Evolutionary conservation across 306 rosid genomes (phyloP), one percentile per base, ranked within the genome.

Genomic region (Hylodesmum podocarpum): DNA sequence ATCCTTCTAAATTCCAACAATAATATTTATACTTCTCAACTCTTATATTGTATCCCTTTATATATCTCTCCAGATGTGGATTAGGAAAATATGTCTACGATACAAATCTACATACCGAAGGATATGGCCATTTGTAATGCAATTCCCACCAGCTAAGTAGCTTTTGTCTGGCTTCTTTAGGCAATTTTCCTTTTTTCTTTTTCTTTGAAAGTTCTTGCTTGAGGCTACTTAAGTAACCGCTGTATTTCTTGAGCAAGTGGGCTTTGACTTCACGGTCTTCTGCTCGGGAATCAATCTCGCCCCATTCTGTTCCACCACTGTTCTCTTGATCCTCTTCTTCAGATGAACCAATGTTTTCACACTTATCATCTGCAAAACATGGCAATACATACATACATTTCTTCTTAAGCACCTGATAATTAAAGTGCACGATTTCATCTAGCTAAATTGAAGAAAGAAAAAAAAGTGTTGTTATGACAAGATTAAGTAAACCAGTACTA

Each of bases 101-200:
- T 51, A 54, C 33, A 27, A 59, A 15, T 25, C 24, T 21, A 72
- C 78, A 31, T 89, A 94, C 98, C 64, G 97, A 92, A 76, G 99
- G 99, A 76, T 95, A 95, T 6, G 99, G 99, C 99, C 99, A 95
- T 78, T 92, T 95, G 86, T 90, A 95, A 82, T 95, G 99, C 14
- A 90, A 83, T 72, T 92, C 97, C 99, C 99, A 95, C 99, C 97
- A 95, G 54, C 70, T 90, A 33, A 95, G 99, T 5, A 95, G 93
- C 82, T 95, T 90, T 41, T 92, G 97, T 80, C 97, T 88, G 14
- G 99, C 99, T 25, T 92, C 99, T 90, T 95, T 95, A n/a, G 97
- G 99, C 7, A 95, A 72, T 76, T 95, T 95, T 12, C 97, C 99
- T 75, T 95, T 95, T 89, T 95, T 95, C 88, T 90, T 95, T 54